A percentile compares a stretch with the other conserved stretches of the same genome.
phyloP scores from a whole-genome alignment of 169 alveolate species.

The Cytauxzoon felis region DNA sequence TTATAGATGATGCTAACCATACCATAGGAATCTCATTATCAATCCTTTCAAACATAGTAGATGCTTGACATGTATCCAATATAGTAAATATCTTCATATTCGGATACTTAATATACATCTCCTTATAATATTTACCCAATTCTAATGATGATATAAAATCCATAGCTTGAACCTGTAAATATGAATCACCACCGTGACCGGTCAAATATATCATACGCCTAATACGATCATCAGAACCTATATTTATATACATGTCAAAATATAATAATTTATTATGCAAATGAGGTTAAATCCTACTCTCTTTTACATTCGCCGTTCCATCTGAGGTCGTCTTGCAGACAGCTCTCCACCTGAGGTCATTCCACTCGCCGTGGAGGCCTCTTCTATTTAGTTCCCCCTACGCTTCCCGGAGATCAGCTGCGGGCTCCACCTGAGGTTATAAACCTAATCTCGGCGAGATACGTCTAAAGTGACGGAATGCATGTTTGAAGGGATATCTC shows the following conservation, averaged over 20 bases:
- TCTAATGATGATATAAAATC: conserved; percentile 66
- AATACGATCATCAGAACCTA: conserved; percentile 22
- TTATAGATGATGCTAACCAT: conserved; percentile 68
- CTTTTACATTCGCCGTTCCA: too few relatives aligned
- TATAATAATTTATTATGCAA: too few relatives aligned
- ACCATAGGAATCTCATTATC: conserved; percentile 42
- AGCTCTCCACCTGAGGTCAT: too few relatives aligned
- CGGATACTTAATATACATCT: conserved; percentile 64
- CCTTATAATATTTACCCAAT: conserved; percentile 60
- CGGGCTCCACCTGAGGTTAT: too few relatives aligned
- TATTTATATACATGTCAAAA: conserved; percentile 9
- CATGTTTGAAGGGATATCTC: too few relatives aligned
- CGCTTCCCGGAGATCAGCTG: too few relatives aligned
- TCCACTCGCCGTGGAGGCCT: too few relatives aligned
- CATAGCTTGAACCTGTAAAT: conserved; percentile 71
- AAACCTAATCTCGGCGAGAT: too few relatives aligned
- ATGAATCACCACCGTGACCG: conserved; percentile 77
- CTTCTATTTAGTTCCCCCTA: too few relatives aligned
- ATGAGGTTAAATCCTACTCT: too few relatives aligned
- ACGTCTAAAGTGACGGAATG: too few relatives aligned
- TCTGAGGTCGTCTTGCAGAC: too few relatives aligned
- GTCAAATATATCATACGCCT: conserved; percentile 67
- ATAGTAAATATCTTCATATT: conserved; percentile 59
- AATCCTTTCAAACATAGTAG: conserved; percentile 62
- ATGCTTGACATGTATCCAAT: conserved; percentile 73